Evolutionary conservation across 768 basidiomycete species (phyloP), one percentile per base, ranked within the genome.

Genomic region (Austroboletus festivus): DNA sequence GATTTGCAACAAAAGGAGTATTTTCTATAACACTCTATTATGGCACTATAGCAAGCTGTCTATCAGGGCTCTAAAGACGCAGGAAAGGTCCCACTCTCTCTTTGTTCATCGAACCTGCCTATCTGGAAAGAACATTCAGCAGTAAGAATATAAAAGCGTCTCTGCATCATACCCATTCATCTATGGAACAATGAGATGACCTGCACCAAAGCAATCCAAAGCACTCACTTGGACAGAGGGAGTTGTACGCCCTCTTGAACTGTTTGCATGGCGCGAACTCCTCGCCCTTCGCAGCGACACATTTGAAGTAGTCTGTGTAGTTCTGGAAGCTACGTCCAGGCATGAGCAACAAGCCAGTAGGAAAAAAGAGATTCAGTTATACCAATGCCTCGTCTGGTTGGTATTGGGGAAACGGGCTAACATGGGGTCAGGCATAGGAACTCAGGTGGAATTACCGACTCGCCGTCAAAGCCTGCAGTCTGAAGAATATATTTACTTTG

Each of bases 291-390:
- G 94, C 94, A 60, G 88, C 71, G 60, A 97, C 73, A 71, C 96
- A 99, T 71, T 95, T 95, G 84, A 94, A 93, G 79, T 96, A 97
- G 73, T 99, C 96, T 52, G 89, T 87, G 70, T 94, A 98, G 76
- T 95, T 93, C 74, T 95, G 92, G 81, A 83, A 89, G 73, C 88
- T 90, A 57, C 37, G 23, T n/a, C 15, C 19, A 9, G 5, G 18
- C 40, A 15, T 56, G 30, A 62, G 39, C 12, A 45, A 18, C 12
- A 30, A 8, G 34, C 4, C 33, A 9, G 30, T 11, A 39, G 23
- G 10, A 11, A 35, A 9, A 7, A 28, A 18, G n/a, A 24, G n/a
- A 34, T 21, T 38, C 26, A 47, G 47, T 68, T 78, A 52, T 57
- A 93, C 95, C 96, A 99, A 75, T 97, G 93, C 68, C 85, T 83